phyloP scores from a whole-genome alignment of 352 stramenopile genomes.

The Phytophthora crassamura region DNA sequence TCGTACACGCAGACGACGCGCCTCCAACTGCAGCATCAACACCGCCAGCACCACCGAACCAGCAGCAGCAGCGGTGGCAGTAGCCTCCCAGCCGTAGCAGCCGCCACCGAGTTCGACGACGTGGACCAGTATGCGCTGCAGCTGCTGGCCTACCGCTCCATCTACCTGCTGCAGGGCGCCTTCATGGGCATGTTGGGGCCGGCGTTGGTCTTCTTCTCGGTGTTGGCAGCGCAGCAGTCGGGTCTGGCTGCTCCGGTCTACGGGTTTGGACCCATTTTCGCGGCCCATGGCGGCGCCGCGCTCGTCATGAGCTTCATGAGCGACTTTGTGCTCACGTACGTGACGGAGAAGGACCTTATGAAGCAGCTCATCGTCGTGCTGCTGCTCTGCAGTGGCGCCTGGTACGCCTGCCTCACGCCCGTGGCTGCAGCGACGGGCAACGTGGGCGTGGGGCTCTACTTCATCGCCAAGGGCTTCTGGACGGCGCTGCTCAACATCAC shows the following conservation, averaged over 20 bases:
- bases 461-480: conserved; percentile 81
- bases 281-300: conserved; percentile 69
- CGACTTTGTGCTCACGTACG: conserved; percentile 73
- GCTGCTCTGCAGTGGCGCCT: conserved; percentile 61
- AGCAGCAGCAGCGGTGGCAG: conserved; percentile 36
- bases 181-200: conserved; percentile 77
- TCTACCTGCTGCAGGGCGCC: conserved; percentile 71
- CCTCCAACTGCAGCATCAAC: conserved; percentile 30
- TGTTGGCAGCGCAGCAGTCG: conserved; percentile 45
- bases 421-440: conserved; percentile 68
- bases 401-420: conserved; percentile 70
- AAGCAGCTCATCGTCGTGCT: conserved; percentile 75
- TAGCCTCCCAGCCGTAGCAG: conserved; percentile 23
- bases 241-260: conserved; percentile 58
- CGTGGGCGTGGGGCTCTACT: conserved; percentile 70
- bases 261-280: conserved; percentile 78
- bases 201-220: conserved; percentile 70
- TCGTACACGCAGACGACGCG: conserved; percentile 33
- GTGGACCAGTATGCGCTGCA: conserved; percentile 64
- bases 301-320: conserved; percentile 85
- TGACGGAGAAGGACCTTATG: conserved; percentile 71
- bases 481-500: conserved; percentile 80
- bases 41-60: conserved; percentile 37
- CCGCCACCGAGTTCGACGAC: conserved; percentile 39
- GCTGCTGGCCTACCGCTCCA: conserved; percentile 66